Evolutionary conservation across 495 filamentous ascomycete genomes (phyloP).

Genomic region (Amniculicola lignicola): DNA sequence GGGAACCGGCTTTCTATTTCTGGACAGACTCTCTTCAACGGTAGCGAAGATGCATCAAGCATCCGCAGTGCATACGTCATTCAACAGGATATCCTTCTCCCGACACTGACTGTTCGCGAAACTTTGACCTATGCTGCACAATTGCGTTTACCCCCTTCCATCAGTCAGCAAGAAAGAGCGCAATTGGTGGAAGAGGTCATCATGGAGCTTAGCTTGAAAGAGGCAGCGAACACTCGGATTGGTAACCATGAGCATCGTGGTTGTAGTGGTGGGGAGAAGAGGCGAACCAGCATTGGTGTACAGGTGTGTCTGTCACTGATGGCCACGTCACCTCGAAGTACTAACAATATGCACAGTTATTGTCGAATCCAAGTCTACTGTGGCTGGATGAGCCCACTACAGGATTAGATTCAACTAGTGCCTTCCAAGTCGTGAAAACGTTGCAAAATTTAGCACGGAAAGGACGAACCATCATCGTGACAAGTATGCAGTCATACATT

Average conservation of each 20-base stretch:
- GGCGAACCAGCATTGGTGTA: slow-evolving; percentile 69
- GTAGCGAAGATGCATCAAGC: slow-evolving; percentile 47
- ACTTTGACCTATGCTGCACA: slow-evolving; percentile 69
- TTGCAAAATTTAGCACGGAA: slow-evolving; percentile 62
- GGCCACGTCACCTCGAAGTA: neutral
- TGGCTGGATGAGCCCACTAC: slow-evolving; percentile 77
- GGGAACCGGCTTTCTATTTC: slow-evolving; percentile 51
- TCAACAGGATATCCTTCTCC: slow-evolving; percentile 70
- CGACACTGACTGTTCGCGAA: slow-evolving; percentile 69
- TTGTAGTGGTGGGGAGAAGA: slow-evolving; percentile 73
- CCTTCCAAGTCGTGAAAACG: slow-evolving; percentile 68
- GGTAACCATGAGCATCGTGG: slow-evolving; percentile 66
- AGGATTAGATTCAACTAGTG: slow-evolving; percentile 69
- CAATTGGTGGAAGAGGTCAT: slow-evolving; percentile 69
- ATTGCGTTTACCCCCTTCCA: slow-evolving; percentile 61
- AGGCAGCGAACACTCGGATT: slow-evolving; percentile 68
- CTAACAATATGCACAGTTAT: slow-evolving; percentile 23
- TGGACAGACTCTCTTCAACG: slow-evolving; percentile 59
- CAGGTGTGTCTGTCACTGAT: slow-evolving; percentile 46
- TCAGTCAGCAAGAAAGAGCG: slow-evolving; percentile 55
- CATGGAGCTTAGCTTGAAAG: slow-evolving; percentile 67
- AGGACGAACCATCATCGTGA: slow-evolving; percentile 67
- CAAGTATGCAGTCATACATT: slow-evolving; percentile 39
- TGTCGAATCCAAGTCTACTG: slow-evolving; percentile 70
- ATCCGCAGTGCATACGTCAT: slow-evolving; percentile 68